Conservation (phyloP, 805 yeast species). For the Hanseniaspora hatyaiensis region DNA sequence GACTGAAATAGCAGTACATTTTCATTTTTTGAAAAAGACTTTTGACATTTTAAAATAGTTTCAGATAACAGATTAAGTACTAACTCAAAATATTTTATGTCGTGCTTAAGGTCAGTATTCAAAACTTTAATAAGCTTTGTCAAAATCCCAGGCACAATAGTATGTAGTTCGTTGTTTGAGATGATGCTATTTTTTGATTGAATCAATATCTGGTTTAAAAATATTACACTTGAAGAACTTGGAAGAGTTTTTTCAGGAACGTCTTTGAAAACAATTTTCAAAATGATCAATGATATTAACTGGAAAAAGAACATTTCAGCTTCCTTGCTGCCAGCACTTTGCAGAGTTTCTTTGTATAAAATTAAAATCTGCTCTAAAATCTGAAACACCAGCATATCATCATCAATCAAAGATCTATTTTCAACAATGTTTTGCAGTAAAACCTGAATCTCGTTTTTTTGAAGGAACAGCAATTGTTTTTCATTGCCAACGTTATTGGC, state of each 20-base stretch:
- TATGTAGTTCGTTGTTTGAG: neutral
- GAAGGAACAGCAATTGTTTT: neutral
- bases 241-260: neutral
- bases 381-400: conserved; percentile 3
- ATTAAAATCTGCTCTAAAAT: neutral
- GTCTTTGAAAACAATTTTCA: conserved; percentile 4
- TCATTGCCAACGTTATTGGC: neutral
- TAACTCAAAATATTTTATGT: neutral
- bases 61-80: neutral
- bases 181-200: neutral
- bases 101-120: neutral
- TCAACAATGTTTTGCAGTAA: neutral
- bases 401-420: neutral
- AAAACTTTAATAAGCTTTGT: conserved; percentile 7
- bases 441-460: neutral
- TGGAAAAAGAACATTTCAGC: neutral
- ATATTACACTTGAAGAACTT: neutral
- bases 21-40: neutral
- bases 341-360: neutral
- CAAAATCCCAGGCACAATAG: conserved; percentile 4
- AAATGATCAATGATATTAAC: neutral
- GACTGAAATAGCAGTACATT: conserved; percentile 8
- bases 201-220: neutral
- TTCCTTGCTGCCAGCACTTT: no score
- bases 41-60: neutral